These are phyloP conservation scores for Psophocarpus tetragonolobus DNA, from an alignment of 306 rosid species.

Conservation along the genomic window DNA sequence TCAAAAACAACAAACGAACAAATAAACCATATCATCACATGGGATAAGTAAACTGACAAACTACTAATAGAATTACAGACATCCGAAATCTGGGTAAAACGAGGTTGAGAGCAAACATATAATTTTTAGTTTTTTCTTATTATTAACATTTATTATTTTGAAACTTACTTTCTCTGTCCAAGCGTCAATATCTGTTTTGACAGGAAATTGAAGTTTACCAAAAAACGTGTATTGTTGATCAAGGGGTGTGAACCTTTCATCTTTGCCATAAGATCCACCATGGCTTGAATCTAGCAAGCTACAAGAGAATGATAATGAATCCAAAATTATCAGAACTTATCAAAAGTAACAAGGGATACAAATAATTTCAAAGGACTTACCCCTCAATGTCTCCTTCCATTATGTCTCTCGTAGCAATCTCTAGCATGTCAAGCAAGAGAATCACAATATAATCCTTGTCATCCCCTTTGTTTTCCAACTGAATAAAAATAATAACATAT, in stretches of 20 bases:
- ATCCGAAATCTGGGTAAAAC: conserved; percentile 1
- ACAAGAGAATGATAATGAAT: conserved; percentile 32
- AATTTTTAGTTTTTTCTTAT: neutral
- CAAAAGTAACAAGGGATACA: conserved; percentile 22
- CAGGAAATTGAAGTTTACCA: conserved; percentile 66
- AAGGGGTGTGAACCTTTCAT: conserved; percentile 70
- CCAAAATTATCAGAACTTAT: conserved; percentile 6
- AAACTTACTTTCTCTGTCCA: conserved; percentile 87
- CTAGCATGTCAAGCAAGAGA: conserved; percentile 91
- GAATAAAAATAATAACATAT: conserved; percentile 33
- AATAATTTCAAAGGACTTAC: conserved; percentile 44
- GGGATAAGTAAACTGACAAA: conserved; percentile 13
- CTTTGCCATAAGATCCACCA: conserved; percentile 62
- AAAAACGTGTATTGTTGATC: conserved; percentile 67
- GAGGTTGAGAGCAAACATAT: neutral
- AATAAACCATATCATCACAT: conserved; percentile 16
- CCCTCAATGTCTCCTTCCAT: conserved; percentile 73
- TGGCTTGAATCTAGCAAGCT: conserved; percentile 85
- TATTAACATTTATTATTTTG: neutral
- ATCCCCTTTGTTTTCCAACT: conserved; percentile 63
- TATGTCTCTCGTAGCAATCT: conserved; percentile 91
- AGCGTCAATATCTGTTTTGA: conserved; percentile 64
- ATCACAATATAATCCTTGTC: conserved; percentile 84
- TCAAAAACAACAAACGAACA: conserved; percentile 36
- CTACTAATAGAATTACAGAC: conserved; percentile 15